These are phyloP conservation scores for Aspergillus tubingensis DNA, from an alignment of 2,329 filamentous ascomycete genomes.

Conservation along the genomic window DNA sequence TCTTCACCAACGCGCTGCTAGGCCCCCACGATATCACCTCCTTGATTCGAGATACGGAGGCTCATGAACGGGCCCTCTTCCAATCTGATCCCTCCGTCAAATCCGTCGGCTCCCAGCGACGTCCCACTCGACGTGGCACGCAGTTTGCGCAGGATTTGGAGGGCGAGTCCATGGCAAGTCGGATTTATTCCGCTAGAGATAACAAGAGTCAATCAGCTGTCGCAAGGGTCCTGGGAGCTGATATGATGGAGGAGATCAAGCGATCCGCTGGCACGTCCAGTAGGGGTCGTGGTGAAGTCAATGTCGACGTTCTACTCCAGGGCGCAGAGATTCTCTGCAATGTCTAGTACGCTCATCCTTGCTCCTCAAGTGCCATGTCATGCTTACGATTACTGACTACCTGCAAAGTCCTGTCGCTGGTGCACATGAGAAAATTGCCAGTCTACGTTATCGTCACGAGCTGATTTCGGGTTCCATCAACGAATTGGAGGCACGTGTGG, in stretches of 20 bases:
- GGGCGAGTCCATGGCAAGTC: conserved; percentile 47
- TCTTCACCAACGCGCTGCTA: conserved; percentile 92
- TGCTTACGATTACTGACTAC: conserved; percentile 18
- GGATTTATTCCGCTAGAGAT: conserved; percentile 56
- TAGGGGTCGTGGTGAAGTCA: conserved; percentile 66
- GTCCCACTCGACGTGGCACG: conserved; percentile 51
- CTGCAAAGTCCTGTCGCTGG: conserved; percentile 68
- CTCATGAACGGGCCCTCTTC: conserved; percentile 92
- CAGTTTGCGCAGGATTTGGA: conserved; percentile 47
- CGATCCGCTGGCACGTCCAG: conserved; percentile 59
- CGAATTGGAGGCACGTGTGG: conserved; percentile 78
- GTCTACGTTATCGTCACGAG: conserved; percentile 69
- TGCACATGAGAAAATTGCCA: conserved; percentile 72
- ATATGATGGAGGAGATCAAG: conserved; percentile 79
- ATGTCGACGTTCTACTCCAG: conserved; percentile 79
- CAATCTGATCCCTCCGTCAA: conserved; percentile 74
- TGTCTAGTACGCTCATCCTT: conserved; percentile 65
- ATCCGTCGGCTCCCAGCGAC: conserved; percentile 49
- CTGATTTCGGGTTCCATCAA: conserved; percentile 72
- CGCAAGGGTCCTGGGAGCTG: conserved; percentile 81
- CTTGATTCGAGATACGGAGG: conserved; percentile 90
- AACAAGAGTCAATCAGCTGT: conserved; percentile 76
- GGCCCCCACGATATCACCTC: conserved; percentile 88
- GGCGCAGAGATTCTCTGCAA: conserved; percentile 88
- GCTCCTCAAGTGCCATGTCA: background rate